Evolutionary conservation across 306 rosid genomes (phyloP).

Genomic region (Vigna angularis): DNA sequence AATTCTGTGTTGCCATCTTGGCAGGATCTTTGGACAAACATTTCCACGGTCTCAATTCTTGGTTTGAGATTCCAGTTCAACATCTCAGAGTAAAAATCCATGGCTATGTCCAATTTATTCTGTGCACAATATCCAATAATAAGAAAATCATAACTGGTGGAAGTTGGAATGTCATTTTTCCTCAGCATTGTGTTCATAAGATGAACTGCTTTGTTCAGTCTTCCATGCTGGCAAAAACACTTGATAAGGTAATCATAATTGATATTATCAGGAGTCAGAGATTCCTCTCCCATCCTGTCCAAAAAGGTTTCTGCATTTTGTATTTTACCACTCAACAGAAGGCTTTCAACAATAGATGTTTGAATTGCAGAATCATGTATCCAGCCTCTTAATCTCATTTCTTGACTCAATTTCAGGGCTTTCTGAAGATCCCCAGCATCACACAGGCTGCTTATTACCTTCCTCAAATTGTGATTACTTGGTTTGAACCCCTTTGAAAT

Average conservation of each 20-base stretch:
- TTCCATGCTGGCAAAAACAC: slow-evolving; percentile 65
- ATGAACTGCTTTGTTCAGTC: slow-evolving; percentile 66
- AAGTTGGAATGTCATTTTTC: slow-evolving; percentile 65
- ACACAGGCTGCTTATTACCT: slow-evolving; percentile 65
- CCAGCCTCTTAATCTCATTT: slow-evolving; percentile 79
- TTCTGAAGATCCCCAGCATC: slow-evolving; percentile 60
- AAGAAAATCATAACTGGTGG: slow-evolving; percentile 73
- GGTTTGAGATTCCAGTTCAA: slow-evolving; percentile 62
- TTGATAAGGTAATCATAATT: slow-evolving; percentile 72
- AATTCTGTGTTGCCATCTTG: slow-evolving; percentile 61
- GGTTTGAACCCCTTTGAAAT: slow-evolving; percentile 69
- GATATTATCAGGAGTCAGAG: slow-evolving; percentile 67
- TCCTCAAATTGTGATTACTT: slow-evolving; percentile 69
- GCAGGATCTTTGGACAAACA: slow-evolving; percentile 64
- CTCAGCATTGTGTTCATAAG: slow-evolving; percentile 76
- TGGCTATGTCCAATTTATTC: slow-evolving; percentile 60
- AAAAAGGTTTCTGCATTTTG: slow-evolving; percentile 75
- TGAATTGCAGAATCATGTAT: slow-evolving; percentile 72
- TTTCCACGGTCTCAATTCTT: slow-evolving; percentile 56
- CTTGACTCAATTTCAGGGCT: slow-evolving; percentile 67
- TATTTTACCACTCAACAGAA: slow-evolving; percentile 64
- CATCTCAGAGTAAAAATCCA: slow-evolving; percentile 78
- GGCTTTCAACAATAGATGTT: slow-evolving; percentile 61
- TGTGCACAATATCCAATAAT: slow-evolving; percentile 62
- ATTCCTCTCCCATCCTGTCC: slow-evolving; percentile 64